Evolutionary conservation across 805 yeast species (phyloP), one percentile per base, ranked within the genome.

Genomic region (Vanderwaltozyma yarrowii): DNA sequence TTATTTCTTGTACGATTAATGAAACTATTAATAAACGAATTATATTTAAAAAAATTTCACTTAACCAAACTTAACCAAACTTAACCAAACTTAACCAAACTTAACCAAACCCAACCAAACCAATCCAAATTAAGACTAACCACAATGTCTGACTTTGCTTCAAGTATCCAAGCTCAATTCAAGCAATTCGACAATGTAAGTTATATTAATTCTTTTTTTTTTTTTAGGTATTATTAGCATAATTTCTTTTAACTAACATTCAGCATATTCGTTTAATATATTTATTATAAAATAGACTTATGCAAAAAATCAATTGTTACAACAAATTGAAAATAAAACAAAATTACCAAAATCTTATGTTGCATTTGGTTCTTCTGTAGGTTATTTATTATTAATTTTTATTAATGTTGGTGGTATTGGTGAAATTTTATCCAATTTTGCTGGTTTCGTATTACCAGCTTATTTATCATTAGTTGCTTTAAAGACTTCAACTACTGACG

Each of bases 371-470:
- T 69, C 71, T 20, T 78, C 67, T 26, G 78, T 61, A 5, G 54
- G 76, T 34, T 92, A 92, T 67, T 69, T 88, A 47, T 64, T 88
- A 30, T 60, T 89, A 52, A 77, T 88, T 42, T 86, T 89, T 65
- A 67, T 88, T 54, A 94, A 92, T 66, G 67, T 88, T 50, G 97
- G 95, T 45, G 97, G 96, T 21, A 69, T 92, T 53, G 98, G 98
- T 44, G 94, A 88, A 67, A 76, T 92, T 54, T 72, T 92, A 49
- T 82, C 96, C 47, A 92, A 92, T 69, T 65, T 89, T 52, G 94
- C 94, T 14, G 95, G 96, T 1, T 84, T 92, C 50, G 85, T 75
- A 30, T 60, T 87, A 44, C 98, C 99, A 33, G 89, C 92, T 38
- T 89, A 88, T 68, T 77, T 72, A 57, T 89, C 97, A 8, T 69